Percentiles rank a stretch among this genome's conserved stretches.
Conservation (phyloP, 2,329 filamentous ascomycete species). For the Epichloe gansuensis region DNA sequence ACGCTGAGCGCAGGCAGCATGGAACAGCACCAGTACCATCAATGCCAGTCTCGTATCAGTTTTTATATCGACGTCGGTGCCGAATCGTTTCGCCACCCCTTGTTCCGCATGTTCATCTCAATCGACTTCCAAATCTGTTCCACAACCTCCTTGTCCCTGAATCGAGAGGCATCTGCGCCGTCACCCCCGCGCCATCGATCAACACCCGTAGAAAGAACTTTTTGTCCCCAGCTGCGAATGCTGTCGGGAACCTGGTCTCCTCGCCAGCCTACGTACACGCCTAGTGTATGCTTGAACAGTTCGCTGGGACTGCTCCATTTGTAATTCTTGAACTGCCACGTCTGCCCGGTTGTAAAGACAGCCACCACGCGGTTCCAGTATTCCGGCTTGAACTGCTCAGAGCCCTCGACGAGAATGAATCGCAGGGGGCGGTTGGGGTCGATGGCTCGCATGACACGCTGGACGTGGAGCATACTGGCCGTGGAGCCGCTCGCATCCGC, state of each 20-base stretch:
- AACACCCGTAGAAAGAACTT: conserved; percentile 66
- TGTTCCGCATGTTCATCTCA: conserved; percentile 74
- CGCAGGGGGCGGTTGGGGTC: conserved; percentile 63
- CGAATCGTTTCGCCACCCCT: conserved; percentile 68
- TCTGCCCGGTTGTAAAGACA: conserved; percentile 94
- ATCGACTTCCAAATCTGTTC: conserved; percentile 86
- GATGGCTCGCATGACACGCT: conserved; percentile 60
- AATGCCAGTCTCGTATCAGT: not conserved
- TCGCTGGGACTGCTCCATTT: conserved; percentile 87
- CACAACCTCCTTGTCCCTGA: conserved; percentile 85
- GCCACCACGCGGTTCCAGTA: conserved; percentile 94
- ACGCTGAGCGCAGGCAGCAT: too few relatives aligned
- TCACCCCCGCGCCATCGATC: conserved; percentile 62
- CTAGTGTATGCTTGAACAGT: conserved; percentile 77
- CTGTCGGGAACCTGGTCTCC: conserved; percentile 69
- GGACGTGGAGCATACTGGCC: conserved; percentile 75
- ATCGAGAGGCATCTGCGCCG: conserved; percentile 45
- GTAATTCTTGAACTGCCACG: conserved; percentile 98
- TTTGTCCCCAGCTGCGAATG: conserved; percentile 74
- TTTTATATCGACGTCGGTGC: conserved; percentile 42
- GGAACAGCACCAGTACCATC: too few relatives aligned
- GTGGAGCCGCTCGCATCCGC: conserved; percentile 57
- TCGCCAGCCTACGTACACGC: conserved; percentile 84
- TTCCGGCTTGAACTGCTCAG: conserved; percentile 92
- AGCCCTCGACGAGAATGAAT: conserved; percentile 90